These are phyloP conservation scores for Trametes sanguinea DNA, from an alignment of 768 basidiomycete species.

Conservation along the genomic window DNA sequence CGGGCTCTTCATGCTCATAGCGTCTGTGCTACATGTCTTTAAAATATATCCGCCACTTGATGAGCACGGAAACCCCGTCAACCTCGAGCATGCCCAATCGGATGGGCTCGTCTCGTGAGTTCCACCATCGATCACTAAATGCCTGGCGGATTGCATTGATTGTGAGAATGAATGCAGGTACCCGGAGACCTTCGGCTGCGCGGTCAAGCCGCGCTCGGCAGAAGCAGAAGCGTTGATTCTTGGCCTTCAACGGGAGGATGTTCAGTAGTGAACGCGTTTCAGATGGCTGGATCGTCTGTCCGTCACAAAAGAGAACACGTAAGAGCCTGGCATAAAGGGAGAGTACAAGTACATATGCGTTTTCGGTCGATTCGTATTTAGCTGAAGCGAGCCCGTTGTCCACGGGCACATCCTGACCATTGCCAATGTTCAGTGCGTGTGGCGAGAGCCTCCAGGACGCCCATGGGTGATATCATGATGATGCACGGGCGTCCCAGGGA, in stretches of 20 bases:
- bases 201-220: slow-evolving; percentile 4
- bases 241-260: no score
- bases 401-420: no score
- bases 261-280: no score
- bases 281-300: no score
- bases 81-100: background rate
- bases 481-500: background rate
- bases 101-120: slow-evolving; percentile 12
- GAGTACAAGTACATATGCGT: no score
- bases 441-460: slow-evolving; percentile 5
- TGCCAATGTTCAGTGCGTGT: no score
- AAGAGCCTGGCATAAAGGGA: no score
- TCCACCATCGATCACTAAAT: no score
- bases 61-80: background rate
- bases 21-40: slow-evolving; percentile 12
- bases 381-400: no score
- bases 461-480: slow-evolving; percentile 13
- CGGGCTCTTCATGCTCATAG: slow-evolving; percentile 17
- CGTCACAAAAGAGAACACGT: no score
- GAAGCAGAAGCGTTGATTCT: background rate
- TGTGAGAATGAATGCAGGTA: background rate
- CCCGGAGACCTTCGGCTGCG: slow-evolving; percentile 11
- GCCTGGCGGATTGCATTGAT: background rate
- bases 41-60: slow-evolving; percentile 19
- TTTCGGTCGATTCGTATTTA: no score